phyloP scores from a whole-genome alignment of 192 early-diverging fungal genomes.

The Dissophora ornata region DNA sequence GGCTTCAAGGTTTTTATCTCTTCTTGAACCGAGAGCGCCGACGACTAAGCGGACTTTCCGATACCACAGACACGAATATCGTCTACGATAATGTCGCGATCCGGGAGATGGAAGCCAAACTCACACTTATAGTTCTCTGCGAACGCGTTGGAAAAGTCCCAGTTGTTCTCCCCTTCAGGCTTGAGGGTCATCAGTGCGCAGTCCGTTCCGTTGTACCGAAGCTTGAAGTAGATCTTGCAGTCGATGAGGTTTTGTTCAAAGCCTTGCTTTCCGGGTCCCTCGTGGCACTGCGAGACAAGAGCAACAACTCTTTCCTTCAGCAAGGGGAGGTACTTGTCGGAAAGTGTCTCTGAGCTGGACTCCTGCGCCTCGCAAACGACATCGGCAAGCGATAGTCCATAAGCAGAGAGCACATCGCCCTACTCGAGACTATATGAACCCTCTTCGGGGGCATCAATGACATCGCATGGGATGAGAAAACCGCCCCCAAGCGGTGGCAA shows the following conservation, averaged over 20 bases:
- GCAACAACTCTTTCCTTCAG: conserved; percentile 65
- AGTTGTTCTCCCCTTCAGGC: conserved; percentile 57
- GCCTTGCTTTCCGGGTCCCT: conserved; percentile 74
- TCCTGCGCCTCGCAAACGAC: conserved; percentile 93
- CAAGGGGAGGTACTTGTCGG: conserved; percentile 41
- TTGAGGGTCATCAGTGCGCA: conserved; percentile 90
- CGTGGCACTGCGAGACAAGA: conserved; percentile 59
- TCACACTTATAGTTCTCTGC: conserved; percentile 84
- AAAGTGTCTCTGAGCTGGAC: conserved; percentile 72
- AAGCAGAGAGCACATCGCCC: conserved; percentile 85
- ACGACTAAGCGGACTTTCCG: conserved; percentile 61
- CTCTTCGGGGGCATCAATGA: background rate
- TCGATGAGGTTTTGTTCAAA: conserved; percentile 68
- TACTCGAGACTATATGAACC: conserved; percentile 6
- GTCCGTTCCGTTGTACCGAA: conserved; percentile 95
- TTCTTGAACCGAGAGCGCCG: conserved; percentile 52
- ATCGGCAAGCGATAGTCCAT: conserved; percentile 90
- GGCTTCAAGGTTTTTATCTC: conserved; percentile 50
- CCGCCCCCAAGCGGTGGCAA: conserved; percentile 43
- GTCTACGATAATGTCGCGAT: conserved; percentile 86
- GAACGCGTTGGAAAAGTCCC: conserved; percentile 79
- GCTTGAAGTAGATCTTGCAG: conserved; percentile 80
- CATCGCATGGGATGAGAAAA: conserved; percentile 38
- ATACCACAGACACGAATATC: conserved; percentile 93
- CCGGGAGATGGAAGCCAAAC: conserved; percentile 92